Conservation (phyloP, 2,329 filamentous ascomycete species). For the Arthrobotrys iridis region DNA sequence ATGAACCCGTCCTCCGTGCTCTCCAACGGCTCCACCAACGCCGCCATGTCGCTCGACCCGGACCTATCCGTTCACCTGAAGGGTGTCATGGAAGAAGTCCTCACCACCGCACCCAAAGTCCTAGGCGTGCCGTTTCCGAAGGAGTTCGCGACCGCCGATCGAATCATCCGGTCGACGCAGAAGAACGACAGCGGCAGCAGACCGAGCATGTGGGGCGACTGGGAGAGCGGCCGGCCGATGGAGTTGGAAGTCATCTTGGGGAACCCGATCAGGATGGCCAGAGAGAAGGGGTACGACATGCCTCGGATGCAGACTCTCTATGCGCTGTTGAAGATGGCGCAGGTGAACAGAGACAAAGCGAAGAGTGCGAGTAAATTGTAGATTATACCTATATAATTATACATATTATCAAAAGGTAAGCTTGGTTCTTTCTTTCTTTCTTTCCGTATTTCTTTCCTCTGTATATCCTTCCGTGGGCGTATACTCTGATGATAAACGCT, state of each 20-base stretch:
- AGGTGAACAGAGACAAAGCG: slow-evolving; percentile 33
- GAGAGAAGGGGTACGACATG: slow-evolving; percentile 72
- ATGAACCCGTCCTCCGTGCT: slow-evolving; percentile 59
- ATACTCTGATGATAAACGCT: slow-evolving; percentile 46
- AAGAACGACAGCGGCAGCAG: slow-evolving; percentile 71
- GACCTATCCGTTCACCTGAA: slow-evolving; percentile 72
- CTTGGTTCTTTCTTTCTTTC: neutral
- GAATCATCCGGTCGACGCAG: slow-evolving; percentile 71
- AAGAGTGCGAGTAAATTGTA: slow-evolving; percentile 34
- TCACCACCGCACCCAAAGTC: slow-evolving; percentile 45
- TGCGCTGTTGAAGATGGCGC: slow-evolving; percentile 51
- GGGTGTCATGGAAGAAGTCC: slow-evolving; percentile 73
- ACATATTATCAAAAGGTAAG: slow-evolving; percentile 11
- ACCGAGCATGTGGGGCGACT: slow-evolving; percentile 76
- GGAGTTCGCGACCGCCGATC: slow-evolving; percentile 72
- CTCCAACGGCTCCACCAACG: slow-evolving; percentile 72
- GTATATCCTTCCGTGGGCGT: neutral
- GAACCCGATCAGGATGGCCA: slow-evolving; percentile 74
- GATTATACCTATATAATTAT: neutral
- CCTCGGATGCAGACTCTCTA: slow-evolving; percentile 65
- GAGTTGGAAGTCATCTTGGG: slow-evolving; percentile 78
- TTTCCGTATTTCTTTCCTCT: neutral
- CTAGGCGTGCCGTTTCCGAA: slow-evolving; percentile 39
- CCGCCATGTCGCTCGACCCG: slow-evolving; percentile 72
- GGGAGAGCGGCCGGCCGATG: slow-evolving; percentile 73